Percentiles rank a stretch among this genome's conserved stretches.
Conservation (phyloP, 2,329 filamentous ascomycete species). For the Aspergillus bombycis region DNA sequence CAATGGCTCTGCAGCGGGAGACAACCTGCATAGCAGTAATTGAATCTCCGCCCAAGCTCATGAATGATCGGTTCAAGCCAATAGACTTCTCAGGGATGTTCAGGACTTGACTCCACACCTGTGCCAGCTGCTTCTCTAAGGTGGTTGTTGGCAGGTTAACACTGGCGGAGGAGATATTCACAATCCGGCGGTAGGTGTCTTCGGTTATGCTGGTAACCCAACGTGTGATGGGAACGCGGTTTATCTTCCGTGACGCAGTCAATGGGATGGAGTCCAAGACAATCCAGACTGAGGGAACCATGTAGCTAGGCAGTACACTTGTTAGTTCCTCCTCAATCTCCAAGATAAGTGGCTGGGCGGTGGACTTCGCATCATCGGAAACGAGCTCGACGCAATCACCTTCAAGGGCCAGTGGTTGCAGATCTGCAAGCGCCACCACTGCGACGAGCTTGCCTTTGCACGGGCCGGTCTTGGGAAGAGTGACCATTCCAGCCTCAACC, state of each 20-base stretch:
- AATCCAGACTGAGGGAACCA: not conserved
- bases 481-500: not conserved
- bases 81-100: not conserved
- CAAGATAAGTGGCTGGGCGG: not conserved
- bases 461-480: not conserved
- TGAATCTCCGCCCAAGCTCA: not conserved
- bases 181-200: not conserved
- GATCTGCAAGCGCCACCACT: conserved; percentile 3
- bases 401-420: conserved; percentile 6
- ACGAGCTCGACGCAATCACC: not conserved
- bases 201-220: not conserved
- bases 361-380: not conserved
- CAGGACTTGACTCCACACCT: not conserved
- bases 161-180: not conserved
- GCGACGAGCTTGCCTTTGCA: conserved; percentile 1
- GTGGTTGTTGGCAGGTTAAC: not conserved
- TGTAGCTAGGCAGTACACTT: not conserved
- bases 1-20: not conserved
- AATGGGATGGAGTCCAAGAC: not conserved
- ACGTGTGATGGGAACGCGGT: not conserved
- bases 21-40: not conserved
- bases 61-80: not conserved
- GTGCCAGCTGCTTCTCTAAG: not conserved
- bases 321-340: not conserved
- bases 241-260: not conserved